phyloP scores from a whole-genome alignment of 208 protist genomes.

The Wallacemonas collosoma region DNA sequence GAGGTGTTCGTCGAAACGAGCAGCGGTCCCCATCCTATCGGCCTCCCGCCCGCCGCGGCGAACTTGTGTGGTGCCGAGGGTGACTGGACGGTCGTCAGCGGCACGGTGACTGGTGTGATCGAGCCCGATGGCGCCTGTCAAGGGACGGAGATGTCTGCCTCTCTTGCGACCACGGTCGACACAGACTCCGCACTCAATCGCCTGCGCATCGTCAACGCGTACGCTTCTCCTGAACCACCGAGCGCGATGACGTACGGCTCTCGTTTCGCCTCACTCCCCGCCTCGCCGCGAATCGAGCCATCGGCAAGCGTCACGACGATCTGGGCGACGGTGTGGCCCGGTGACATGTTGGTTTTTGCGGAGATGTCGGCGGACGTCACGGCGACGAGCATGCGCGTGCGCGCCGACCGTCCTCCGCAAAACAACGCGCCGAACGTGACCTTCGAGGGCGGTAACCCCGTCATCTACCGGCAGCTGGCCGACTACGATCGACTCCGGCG shows the following conservation, averaged over 20 bases:
- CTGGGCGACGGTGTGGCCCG: slow-evolving; percentile 8
- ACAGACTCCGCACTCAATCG: neutral
- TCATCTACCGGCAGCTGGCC: slow-evolving; percentile 8
- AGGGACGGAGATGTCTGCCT: neutral
- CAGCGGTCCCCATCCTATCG: neutral
- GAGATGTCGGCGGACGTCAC: neutral
- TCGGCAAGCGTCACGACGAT: neutral
- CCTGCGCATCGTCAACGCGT: neutral
- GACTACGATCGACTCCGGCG: neutral
- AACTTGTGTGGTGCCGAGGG: neutral
- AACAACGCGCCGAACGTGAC: slow-evolving; percentile 6
- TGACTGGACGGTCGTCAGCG: neutral
- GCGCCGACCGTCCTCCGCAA: slow-evolving; percentile 10
- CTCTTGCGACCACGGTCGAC: neutral
- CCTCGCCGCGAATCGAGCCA: neutral
- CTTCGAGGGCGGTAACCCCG: slow-evolving; percentile 16
- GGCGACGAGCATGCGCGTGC: neutral
- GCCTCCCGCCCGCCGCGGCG: no score
- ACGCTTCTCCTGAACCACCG: neutral
- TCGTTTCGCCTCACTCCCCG: neutral
- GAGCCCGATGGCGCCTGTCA: neutral
- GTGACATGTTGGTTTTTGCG: neutral
- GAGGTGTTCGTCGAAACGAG: neutral
- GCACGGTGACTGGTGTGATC: neutral
- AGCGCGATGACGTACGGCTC: neutral